Base-by-base conservation (phyloP, 331 rosid species). In the Spiraea crenata region DNA sequence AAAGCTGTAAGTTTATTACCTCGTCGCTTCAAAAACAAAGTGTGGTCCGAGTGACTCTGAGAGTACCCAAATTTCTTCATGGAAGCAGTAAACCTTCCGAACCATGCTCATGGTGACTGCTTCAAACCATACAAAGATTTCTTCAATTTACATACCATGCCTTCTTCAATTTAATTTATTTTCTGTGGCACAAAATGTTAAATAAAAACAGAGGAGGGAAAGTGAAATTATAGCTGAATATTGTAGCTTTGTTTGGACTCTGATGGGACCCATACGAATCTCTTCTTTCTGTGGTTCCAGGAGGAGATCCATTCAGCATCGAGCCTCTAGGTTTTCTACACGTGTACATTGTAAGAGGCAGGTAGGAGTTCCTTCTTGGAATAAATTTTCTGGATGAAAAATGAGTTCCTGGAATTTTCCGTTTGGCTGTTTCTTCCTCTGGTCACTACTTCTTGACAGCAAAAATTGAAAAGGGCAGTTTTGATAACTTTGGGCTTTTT, bases 251-350 rank as follows among this genome's bases (percentile, higher is more conserved):
- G 74, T 63, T 75, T 76, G 65, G 77, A 74, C 71, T 76, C 76
- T 61, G 5, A 40, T 58, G 84, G 87, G 69, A 11, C 56, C 93
- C 82, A 79, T 67, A 7, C 11, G 91, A 84, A 84, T 85, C 87
- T 81, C 71, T 25, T n/a, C 7, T 48, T 40, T 54, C 8, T 82
- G 93, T 90, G 93, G 91, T 67, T 77, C 81, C 79, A 13, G 31
- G 31, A 25, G 31, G 40, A 41, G 54, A 59, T 56, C 49, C 54
- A 56, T 63, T 25, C 15, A 16, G 44, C 9, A 56, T 15, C 14
- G 63, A 19, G 11, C 44, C 31, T 46, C 42, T 35, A 9, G 50
- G 25, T 40, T 55, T 20, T 49, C 68, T 3, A 44, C 50, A 59
- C 68, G 59, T 60, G 40, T 59, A 10, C 44, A 19, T 9, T 15